A percentile compares a stretch with the other conserved stretches of the same genome.
phyloP scores from a whole-genome alignment of 2,329 filamentous ascomycete genomes.

The Colletotrichum sidae region DNA sequence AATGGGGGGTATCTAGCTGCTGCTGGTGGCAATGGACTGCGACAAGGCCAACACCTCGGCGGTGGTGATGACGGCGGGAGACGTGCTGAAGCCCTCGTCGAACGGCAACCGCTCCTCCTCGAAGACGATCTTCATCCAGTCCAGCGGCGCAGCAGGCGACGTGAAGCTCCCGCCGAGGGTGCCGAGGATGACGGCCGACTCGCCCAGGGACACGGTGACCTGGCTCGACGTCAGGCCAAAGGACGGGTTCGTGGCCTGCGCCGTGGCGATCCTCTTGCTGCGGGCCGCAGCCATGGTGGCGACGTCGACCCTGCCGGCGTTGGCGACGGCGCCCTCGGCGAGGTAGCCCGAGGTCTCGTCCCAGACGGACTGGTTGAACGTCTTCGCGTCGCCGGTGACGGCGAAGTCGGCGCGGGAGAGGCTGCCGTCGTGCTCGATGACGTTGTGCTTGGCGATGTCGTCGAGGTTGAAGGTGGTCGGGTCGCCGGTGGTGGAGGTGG shows the following conservation, averaged over 20 bases:
- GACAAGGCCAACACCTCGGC: constrained; percentile 29
- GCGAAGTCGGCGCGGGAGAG: constrained; percentile 44
- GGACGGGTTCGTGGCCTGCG: constrained; percentile 33
- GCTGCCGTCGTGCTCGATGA: constrained; percentile 49
- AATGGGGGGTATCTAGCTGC: not conserved
- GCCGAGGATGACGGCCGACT: constrained; percentile 39
- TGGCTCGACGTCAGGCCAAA: constrained; percentile 40
- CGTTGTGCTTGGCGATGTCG: constrained; percentile 38
- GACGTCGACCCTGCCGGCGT: constrained; percentile 40
- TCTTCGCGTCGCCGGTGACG: constrained; percentile 45
- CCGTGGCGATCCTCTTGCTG: constrained; percentile 41
- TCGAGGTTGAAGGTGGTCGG: constrained; percentile 38
- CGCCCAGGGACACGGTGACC: constrained; percentile 35
- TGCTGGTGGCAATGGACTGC: constrained; percentile 26
- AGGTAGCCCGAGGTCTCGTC: constrained; percentile 36
- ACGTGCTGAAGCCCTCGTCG: constrained; percentile 27
- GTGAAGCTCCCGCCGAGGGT: constrained; percentile 37
- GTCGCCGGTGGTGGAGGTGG: constrained; percentile 38
- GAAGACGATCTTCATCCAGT: constrained; percentile 29
- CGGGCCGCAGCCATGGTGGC: constrained; percentile 44
- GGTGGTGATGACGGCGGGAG: constrained; percentile 10
- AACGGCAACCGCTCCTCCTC: constrained; percentile 35
- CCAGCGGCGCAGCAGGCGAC: constrained; percentile 27
- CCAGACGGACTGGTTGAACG: constrained; percentile 44
- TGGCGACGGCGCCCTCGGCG: constrained; percentile 36